Evolutionary conservation across 495 filamentous ascomycete species (phyloP), one percentile per base, ranked within the genome.

Genomic region (Penicillium macrosclerotiorum): DNA sequence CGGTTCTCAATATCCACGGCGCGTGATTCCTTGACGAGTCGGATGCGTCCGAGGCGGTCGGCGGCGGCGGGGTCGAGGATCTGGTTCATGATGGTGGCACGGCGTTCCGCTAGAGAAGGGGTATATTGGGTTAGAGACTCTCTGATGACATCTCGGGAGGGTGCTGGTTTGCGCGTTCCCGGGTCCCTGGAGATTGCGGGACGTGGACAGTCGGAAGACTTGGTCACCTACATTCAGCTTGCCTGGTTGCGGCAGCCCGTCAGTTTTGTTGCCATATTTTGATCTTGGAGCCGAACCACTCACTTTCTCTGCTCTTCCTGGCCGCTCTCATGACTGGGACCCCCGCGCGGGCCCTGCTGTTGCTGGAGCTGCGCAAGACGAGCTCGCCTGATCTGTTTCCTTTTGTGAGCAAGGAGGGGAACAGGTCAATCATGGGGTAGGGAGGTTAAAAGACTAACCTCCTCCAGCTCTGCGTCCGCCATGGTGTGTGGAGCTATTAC

Each of bases 51-150:
- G 8, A 98, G 77, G 12, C 93, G 86, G 70, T 98, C 93, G 41
- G 89, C 86, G 16, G 93, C 94, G 59, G 89, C 90, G 59, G 94
- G 92, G 48, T 88, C 81, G 42, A 97, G 88, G 76, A 98, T 95
- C 62, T 97, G 93, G 53, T 76, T 78, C 41, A 98, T 81, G 53
- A 95, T 86, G 22, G 83, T 74, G 62, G 84, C 70, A 45, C 92
- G 88, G 20, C 60, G 66, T 33, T 77, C 71, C 29, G 61, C 63
- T 72, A 13, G 13, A 33, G 18, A 46, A n/a, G n/a, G n/a, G n/a
- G n/a, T n/a, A n/a, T n/a, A n/a, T n/a, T n/a, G n/a, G n/a, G n/a
- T n/a, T n/a, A n/a, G n/a, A n/a, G n/a, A n/a, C n/a, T n/a, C n/a
- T n/a, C n/a, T n/a, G n/a, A n/a, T n/a, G n/a, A n/a, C n/a, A n/a